Evolutionary conservation across 2,329 filamentous ascomycete species (phyloP).

Genomic region (Dissoconium aciculare): DNA sequence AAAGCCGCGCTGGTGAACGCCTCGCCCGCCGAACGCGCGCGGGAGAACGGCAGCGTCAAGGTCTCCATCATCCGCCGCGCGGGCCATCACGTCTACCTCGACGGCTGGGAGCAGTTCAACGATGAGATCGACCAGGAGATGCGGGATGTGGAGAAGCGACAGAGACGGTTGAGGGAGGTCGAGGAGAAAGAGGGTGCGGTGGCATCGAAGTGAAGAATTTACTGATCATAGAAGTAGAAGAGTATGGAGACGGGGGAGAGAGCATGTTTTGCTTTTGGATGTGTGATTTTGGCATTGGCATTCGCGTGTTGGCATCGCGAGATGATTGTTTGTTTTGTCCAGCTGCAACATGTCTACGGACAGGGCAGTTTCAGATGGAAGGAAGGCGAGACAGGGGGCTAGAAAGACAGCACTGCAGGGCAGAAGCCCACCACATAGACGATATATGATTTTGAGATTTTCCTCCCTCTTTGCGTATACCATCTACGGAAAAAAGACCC

Average conservation of each 20-base stretch:
- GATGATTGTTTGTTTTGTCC: too few relatives aligned
- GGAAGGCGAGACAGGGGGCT: too few relatives aligned
- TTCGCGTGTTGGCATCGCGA: too few relatives aligned
- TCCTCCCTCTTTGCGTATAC: too few relatives aligned
- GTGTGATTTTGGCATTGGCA: too few relatives aligned
- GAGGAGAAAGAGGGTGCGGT: neutral
- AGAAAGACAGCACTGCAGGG: too few relatives aligned
- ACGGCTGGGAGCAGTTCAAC: slow-evolving; percentile 58
- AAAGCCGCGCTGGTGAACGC: slow-evolving; percentile 44
- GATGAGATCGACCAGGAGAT: slow-evolving; percentile 49
- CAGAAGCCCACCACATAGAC: too few relatives aligned
- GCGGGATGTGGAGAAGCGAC: slow-evolving; percentile 41
- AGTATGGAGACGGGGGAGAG: too few relatives aligned
- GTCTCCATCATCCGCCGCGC: slow-evolving; percentile 62
- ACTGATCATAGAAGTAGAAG: neutral
- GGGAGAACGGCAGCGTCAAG: slow-evolving; percentile 67
- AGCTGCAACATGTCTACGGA: too few relatives aligned
- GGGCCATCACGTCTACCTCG: slow-evolving; percentile 58
- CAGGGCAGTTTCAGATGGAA: too few relatives aligned
- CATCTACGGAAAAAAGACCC: too few relatives aligned
- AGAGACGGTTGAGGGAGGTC: slow-evolving; percentile 16
- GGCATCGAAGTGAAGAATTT: neutral
- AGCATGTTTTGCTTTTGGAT: neutral
- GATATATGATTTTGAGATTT: too few relatives aligned
- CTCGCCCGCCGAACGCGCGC: slow-evolving; percentile 26